Percentiles rank a stretch among this genome's conserved stretches.
Conservation (phyloP, 331 rosid species). For the Erythrophleum ivorense region DNA sequence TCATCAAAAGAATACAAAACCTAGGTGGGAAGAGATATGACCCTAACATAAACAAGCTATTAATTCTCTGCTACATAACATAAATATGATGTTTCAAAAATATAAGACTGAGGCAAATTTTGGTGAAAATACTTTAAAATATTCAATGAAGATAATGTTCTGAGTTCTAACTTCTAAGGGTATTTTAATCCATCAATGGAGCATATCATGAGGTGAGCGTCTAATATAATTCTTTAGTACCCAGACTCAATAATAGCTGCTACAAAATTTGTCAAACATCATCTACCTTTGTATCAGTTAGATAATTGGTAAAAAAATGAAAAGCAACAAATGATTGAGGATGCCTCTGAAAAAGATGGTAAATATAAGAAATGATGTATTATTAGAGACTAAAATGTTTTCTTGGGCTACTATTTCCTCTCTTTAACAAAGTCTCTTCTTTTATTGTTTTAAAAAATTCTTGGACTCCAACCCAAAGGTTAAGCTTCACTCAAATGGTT, state of each 20-base stretch:
- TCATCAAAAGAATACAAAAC: conserved; percentile 4
- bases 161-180: background rate
- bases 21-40: conserved; percentile 24
- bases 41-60: background rate
- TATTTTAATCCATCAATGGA: conserved; percentile 12
- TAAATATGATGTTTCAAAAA: conserved; percentile 22
- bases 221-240: background rate
- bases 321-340: background rate
- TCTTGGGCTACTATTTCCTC: background rate
- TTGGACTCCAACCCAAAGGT: background rate
- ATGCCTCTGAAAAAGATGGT: background rate
- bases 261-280: conserved; percentile 24
- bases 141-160: background rate
- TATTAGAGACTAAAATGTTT: background rate
- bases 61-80: background rate
- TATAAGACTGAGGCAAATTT: conserved; percentile 11
- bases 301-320: conserved; percentile 13
- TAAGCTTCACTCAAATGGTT: background rate
- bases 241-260: conserved; percentile 6
- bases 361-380: conserved; percentile 10
- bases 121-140: background rate
- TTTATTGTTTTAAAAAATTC: background rate
- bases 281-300: background rate
- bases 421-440: background rate
- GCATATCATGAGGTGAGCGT: background rate